phyloP scores from a whole-genome alignment of 768 basidiomycete genomes.

The Crepidotus variabilis region DNA sequence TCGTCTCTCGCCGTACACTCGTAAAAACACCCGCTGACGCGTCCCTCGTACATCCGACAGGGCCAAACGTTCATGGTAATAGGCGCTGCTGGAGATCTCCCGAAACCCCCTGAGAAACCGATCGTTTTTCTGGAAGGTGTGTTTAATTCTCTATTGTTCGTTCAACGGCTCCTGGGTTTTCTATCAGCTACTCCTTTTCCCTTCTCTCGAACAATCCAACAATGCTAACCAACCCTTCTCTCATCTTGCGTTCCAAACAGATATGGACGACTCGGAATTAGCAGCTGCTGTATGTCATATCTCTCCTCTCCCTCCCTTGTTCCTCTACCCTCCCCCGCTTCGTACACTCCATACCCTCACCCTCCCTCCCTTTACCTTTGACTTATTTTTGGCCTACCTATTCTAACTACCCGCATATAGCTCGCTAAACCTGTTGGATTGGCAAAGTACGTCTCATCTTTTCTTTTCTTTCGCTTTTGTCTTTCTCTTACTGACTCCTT shows the following conservation, averaged over 20 bases:
- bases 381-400: too few relatives aligned
- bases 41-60: too few relatives aligned
- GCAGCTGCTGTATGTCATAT: constrained; percentile 64
- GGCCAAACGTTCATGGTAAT: constrained; percentile 92
- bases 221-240: too few relatives aligned
- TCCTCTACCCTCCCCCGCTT: background rate
- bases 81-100: constrained; percentile 89
- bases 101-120: constrained; percentile 78
- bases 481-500: background rate
- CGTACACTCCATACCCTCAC: background rate
- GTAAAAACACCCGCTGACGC: too few relatives aligned
- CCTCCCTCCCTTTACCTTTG: background rate
- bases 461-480: background rate
- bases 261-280: constrained; percentile 81
- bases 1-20: too few relatives aligned
- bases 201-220: too few relatives aligned
- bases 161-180: background rate
- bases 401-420: constrained; percentile 29
- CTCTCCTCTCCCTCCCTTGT: background rate
- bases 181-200: too few relatives aligned
- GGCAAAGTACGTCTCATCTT: constrained; percentile 48
- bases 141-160: constrained; percentile 8
- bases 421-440: constrained; percentile 80
- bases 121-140: constrained; percentile 83
- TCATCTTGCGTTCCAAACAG: too few relatives aligned